Conservation (phyloP, 2,329 filamentous ascomycete genomes). For the Diaporthe ampelina region DNA sequence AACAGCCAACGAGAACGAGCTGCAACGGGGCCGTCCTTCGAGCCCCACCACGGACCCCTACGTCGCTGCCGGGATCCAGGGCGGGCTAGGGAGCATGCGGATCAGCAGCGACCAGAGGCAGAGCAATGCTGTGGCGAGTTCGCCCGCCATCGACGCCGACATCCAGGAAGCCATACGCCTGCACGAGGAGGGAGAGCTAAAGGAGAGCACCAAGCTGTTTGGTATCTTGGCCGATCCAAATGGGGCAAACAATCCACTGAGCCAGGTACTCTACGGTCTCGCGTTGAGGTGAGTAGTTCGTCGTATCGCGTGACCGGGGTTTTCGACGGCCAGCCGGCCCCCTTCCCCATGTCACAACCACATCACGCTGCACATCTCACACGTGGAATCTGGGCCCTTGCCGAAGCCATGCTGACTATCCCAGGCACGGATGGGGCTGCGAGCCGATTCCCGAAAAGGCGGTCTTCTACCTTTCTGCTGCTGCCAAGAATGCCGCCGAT, state of each 20-base stretch:
- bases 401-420: conserved; percentile 45
- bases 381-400: no score
- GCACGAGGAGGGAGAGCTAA: conserved; percentile 87
- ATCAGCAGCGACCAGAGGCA: conserved; percentile 44
- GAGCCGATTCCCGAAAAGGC: conserved; percentile 78
- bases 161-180: conserved; percentile 97
- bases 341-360: neutral
- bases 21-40: conserved; percentile 58
- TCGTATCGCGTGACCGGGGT: neutral
- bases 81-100: conserved; percentile 49
- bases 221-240: conserved; percentile 84
- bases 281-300: conserved; percentile 78
- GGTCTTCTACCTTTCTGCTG: conserved; percentile 86
- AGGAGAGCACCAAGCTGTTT: conserved; percentile 87
- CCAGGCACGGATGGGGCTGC: conserved; percentile 94
- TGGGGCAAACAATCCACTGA: conserved; percentile 91
- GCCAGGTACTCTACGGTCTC: conserved; percentile 95
- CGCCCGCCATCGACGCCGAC: conserved; percentile 72
- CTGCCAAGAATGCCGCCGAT: conserved; percentile 89
- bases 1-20: conserved; percentile 65
- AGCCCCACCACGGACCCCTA: conserved; percentile 51
- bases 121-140: conserved; percentile 57
- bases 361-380: neutral
- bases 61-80: conserved; percentile 43
- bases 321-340: neutral